Conservation (phyloP, 1,139 yeast species). For the Yamadazyma dendronema region DNA sequence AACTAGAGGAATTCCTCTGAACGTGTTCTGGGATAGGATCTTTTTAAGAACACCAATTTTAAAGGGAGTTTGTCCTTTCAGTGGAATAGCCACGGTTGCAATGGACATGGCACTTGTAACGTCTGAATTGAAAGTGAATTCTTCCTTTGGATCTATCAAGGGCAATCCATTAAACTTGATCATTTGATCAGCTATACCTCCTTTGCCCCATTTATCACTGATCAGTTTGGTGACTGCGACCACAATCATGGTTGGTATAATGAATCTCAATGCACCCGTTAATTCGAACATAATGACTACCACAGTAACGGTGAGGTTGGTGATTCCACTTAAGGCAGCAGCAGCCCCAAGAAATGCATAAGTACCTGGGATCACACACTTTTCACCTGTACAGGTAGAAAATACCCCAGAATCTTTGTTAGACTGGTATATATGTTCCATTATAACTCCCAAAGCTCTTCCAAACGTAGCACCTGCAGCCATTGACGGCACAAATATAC, state of each 20-base stretch:
- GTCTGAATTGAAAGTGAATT: constrained; percentile 51
- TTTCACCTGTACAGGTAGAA: constrained; percentile 42
- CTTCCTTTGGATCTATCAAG: constrained; percentile 72
- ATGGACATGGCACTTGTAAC: constrained; percentile 69
- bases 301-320: constrained; percentile 87
- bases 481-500: constrained; percentile 95
- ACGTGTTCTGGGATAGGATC: constrained; percentile 37
- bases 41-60: constrained; percentile 34
- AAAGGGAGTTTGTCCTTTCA: constrained; percentile 25
- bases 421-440: constrained; percentile 53
- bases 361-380: constrained; percentile 85
- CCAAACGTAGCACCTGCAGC: constrained; percentile 97
- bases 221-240: constrained; percentile 87
- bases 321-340: constrained; percentile 90
- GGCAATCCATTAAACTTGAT: constrained; percentile 88
- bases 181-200: constrained; percentile 96
- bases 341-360: constrained; percentile 98
- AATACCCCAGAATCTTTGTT: constrained; percentile 46
- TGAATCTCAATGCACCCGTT: constrained; percentile 88
- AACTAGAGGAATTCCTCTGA: constrained; percentile 58
- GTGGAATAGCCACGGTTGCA: constrained; percentile 50
- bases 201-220: constrained; percentile 70
- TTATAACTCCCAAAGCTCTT: constrained; percentile 71
- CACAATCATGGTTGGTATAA: constrained; percentile 93
- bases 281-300: constrained; percentile 95